A percentile compares a stretch with the other conserved stretches of the same genome.
Conservation (phyloP, 108 stramenopile genomes). For the Skeletonema potamos region DNA sequence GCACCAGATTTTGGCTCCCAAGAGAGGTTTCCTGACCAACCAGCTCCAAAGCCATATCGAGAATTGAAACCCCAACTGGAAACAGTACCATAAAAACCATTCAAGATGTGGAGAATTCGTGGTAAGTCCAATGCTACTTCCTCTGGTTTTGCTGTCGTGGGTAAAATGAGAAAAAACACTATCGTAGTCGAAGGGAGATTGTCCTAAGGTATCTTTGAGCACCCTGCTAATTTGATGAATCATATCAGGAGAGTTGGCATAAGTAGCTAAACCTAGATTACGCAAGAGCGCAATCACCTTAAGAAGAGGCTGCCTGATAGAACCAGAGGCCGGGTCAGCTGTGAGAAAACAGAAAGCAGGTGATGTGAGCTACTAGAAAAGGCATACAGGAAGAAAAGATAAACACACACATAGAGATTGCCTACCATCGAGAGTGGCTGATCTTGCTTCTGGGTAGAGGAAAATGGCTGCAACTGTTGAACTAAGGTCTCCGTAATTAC, state of each 20-base stretch:
- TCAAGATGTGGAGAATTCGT: slow-evolving; percentile 9
- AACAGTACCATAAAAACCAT: slow-evolving; percentile 6
- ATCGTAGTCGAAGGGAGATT: neutral
- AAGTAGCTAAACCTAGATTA: slow-evolving; percentile 11
- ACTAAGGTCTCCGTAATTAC: slow-evolving; percentile 57
- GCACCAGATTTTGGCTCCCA: slow-evolving; percentile 18
- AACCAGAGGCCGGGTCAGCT: slow-evolving; percentile 54
- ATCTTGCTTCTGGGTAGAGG: slow-evolving; percentile 56
- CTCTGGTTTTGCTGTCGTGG: neutral
- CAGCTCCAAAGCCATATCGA: neutral
- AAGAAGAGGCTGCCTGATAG: slow-evolving; percentile 63
- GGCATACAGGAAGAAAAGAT: too few relatives aligned
- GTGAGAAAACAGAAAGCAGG: too few relatives aligned
- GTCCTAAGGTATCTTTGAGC: slow-evolving; percentile 6
- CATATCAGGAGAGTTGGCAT: slow-evolving; percentile 42
- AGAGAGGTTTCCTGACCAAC: neutral
- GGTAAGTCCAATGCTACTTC: slow-evolving; percentile 1
- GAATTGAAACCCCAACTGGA: neutral
- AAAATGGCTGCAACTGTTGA: slow-evolving; percentile 60
- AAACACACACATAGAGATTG: too few relatives aligned
- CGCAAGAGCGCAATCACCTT: slow-evolving; percentile 29
- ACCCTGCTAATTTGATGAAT: slow-evolving; percentile 28
- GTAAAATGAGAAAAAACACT: too few relatives aligned
- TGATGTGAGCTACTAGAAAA: too few relatives aligned
- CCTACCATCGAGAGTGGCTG: slow-evolving; percentile 24